A percentile compares a stretch with the other conserved stretches of the same genome.
phyloP scores from a whole-genome alignment of 768 basidiomycete species.

The Chalciporus piperatus region DNA sequence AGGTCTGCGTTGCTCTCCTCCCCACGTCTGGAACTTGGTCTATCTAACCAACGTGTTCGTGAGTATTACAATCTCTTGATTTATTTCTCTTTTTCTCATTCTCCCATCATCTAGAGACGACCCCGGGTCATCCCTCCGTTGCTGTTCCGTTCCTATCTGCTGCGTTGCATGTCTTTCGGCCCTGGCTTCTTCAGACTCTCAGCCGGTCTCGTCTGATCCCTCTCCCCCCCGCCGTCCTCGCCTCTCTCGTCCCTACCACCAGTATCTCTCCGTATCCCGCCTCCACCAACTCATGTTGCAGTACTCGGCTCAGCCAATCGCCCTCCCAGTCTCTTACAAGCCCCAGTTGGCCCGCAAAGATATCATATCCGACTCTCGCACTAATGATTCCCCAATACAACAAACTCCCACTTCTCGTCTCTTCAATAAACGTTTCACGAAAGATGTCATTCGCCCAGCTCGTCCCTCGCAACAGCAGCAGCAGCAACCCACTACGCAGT shows the following conservation, averaged over 20 bases:
- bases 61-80: conserved; percentile 10
- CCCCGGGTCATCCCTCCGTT: background rate
- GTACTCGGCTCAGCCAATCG: conserved; percentile 39
- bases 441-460: conserved; percentile 24
- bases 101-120: background rate
- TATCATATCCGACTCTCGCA: conserved; percentile 26
- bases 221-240: conserved; percentile 24
- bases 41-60: conserved; percentile 12
- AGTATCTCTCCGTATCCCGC: conserved; percentile 28
- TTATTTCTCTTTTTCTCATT: background rate
- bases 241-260: conserved; percentile 33
- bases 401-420: conserved; percentile 24
- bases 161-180: conserved; percentile 28
- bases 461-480: conserved; percentile 18
- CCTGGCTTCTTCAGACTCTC: conserved; percentile 30
- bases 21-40: conserved; percentile 24
- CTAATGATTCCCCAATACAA: conserved; percentile 27
- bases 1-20: conserved; percentile 27
- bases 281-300: conserved; percentile 55
- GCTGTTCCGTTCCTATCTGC: conserved; percentile 7
- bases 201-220: conserved; percentile 55
- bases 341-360: conserved; percentile 29
- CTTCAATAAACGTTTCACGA: conserved; percentile 36
- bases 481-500: conserved; percentile 2
- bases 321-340: conserved; percentile 33